phyloP scores from a whole-genome alignment of 331 rosid genomes.

The Acacia pycnantha region DNA sequence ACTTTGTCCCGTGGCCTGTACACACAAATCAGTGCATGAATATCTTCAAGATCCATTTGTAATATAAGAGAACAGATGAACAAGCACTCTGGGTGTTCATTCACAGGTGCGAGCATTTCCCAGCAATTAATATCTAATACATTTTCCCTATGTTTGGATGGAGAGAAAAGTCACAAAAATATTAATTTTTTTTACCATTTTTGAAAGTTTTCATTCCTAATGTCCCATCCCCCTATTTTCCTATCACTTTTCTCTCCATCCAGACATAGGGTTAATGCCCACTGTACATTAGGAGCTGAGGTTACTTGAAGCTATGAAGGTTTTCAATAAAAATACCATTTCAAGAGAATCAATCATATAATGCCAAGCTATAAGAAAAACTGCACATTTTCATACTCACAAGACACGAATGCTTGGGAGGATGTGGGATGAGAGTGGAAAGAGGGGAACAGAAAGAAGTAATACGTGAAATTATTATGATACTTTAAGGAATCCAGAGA shows the following conservation, averaged over 20 bases:
- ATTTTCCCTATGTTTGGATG: neutral
- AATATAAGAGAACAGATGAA: neutral
- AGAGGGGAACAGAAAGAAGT: neutral
- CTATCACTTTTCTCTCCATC: no score
- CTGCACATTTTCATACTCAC: neutral
- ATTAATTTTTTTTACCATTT: no score
- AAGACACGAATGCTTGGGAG: no score
- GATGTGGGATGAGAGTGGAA: neutral
- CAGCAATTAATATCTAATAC: neutral
- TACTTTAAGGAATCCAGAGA: neutral
- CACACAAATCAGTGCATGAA: neutral
- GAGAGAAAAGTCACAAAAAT: no score
- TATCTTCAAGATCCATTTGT: neutral
- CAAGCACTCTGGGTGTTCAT: neutral
- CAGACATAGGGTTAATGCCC: neutral
- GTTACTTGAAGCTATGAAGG: neutral
- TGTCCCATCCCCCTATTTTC: no score
- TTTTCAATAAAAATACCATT: neutral
- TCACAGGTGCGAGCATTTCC: neutral
- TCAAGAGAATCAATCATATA: neutral
- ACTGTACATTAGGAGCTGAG: neutral
- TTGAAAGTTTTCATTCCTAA: no score
- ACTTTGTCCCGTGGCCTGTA: constrained; percentile 11
- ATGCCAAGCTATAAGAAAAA: neutral
- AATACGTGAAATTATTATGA: neutral